Percentiles rank a stretch among this genome's conserved stretches.
These are phyloP conservation scores for Solanum paucissectum DNA, from an alignment of 257 asterid species.

Conservation along the genomic window DNA sequence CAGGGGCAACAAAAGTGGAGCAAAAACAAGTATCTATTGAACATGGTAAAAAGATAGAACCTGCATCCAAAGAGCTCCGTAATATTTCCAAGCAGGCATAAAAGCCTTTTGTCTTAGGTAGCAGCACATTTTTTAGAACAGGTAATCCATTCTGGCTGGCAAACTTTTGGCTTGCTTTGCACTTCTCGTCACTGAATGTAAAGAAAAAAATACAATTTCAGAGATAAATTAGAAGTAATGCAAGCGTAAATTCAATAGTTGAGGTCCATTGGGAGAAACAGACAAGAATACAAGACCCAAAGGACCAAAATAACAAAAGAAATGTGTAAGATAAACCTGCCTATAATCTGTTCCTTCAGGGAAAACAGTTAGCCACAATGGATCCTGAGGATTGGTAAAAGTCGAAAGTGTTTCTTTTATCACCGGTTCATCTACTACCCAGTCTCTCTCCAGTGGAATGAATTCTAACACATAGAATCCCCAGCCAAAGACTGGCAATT, in stretches of 20 bases:
- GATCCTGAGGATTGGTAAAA: constrained; percentile 51
- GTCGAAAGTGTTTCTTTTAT: constrained; percentile 41
- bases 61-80: constrained; percentile 78
- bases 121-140: constrained; percentile 59
- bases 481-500: constrained; percentile 82
- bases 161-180: constrained; percentile 53
- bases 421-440: constrained; percentile 57
- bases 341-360: constrained; percentile 97
- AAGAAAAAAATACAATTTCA: neutral
- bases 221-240: neutral
- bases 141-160: constrained; percentile 76
- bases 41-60: constrained; percentile 13
- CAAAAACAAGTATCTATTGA: neutral
- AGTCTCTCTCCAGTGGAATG: constrained; percentile 71
- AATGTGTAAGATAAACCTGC: constrained; percentile 18
- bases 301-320: neutral
- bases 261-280: neutral
- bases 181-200: constrained; percentile 63
- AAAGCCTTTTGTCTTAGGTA: constrained; percentile 82
- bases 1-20: neutral
- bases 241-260: neutral
- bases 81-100: constrained; percentile 52
- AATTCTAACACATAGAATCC: constrained; percentile 71
- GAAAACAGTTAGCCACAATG: constrained; percentile 79
- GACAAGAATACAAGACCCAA: neutral